These are phyloP conservation scores for Talaromyces amestolkiae DNA, from an alignment of 2,329 filamentous ascomycete species.

Conservation along the genomic window DNA sequence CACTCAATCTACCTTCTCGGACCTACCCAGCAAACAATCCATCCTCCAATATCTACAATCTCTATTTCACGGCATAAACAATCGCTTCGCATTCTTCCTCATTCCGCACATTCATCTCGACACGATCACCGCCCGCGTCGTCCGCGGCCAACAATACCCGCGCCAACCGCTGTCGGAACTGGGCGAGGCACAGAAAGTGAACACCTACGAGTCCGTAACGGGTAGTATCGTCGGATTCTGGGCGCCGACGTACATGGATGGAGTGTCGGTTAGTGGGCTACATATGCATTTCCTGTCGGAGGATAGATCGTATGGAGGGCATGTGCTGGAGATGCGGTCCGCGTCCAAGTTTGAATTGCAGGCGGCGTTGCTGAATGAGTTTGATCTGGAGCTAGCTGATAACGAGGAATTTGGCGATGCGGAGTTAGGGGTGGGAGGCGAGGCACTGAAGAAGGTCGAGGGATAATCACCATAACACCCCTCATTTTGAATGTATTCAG, in stretches of 20 bases:
- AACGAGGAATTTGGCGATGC: slow-evolving; percentile 15
- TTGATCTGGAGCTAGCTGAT: slow-evolving; percentile 17
- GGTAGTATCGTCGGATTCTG: slow-evolving; percentile 20
- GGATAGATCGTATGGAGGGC: slow-evolving; percentile 16
- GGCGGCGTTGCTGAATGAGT: slow-evolving; percentile 17
- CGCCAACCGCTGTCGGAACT: slow-evolving; percentile 18
- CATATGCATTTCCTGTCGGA: slow-evolving; percentile 21
- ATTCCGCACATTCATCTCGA: slow-evolving; percentile 11
- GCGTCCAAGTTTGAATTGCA: slow-evolving; percentile 4
- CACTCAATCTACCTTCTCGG: slow-evolving; percentile 8
- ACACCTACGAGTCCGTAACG: slow-evolving; percentile 6
- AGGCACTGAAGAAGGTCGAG: slow-evolving; percentile 18
- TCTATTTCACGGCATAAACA: slow-evolving; percentile 7
- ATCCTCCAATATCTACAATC: slow-evolving; percentile 10
- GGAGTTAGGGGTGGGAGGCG: slow-evolving; percentile 9
- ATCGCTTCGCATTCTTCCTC: slow-evolving; percentile 18
- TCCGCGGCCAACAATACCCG: slow-evolving; percentile 19
- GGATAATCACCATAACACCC: background rate
- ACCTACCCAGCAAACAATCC: slow-evolving; percentile 14
- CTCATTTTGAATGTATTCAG: background rate
- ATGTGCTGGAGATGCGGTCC: slow-evolving; percentile 18
- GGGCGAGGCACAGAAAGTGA: slow-evolving; percentile 17
- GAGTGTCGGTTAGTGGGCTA: slow-evolving; percentile 17
- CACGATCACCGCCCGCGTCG: slow-evolving; percentile 17
- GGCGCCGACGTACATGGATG: slow-evolving; percentile 18